Evolutionary conservation across 495 filamentous ascomycete species (phyloP).

Genomic region (Penicillium macrosclerotiorum): DNA sequence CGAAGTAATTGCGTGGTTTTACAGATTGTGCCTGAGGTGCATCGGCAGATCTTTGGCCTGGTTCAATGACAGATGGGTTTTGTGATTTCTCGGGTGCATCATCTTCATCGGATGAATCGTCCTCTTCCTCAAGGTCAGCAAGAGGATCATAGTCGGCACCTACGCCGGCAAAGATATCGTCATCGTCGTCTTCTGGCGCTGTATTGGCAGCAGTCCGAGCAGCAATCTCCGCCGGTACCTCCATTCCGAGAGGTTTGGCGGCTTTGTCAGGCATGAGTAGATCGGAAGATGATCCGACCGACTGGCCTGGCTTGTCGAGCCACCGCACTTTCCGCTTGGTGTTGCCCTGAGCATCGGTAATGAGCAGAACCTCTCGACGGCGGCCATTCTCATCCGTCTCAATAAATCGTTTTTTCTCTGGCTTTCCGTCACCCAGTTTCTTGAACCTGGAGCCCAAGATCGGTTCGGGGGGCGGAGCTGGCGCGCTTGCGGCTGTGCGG

Average conservation of each 20-base stretch:
- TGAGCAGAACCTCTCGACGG: slow-evolving; percentile 80
- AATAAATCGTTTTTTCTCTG: slow-evolving; percentile 65
- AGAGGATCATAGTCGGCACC: slow-evolving; percentile 88
- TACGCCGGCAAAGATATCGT: slow-evolving; percentile 84
- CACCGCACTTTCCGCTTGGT: slow-evolving; percentile 76
- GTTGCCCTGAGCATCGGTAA: slow-evolving; percentile 81
- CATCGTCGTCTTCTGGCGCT: slow-evolving; percentile 48
- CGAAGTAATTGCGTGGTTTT: slow-evolving; percentile 44
- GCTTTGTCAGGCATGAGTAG: slow-evolving; percentile 65
- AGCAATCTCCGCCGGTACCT: slow-evolving; percentile 60
- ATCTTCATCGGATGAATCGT: slow-evolving; percentile 50
- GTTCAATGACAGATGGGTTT: slow-evolving; percentile 18
- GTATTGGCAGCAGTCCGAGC: slow-evolving; percentile 34
- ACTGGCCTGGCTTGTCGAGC: slow-evolving; percentile 43
- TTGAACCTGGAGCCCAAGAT: slow-evolving; percentile 75
- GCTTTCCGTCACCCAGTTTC: slow-evolving; percentile 62
- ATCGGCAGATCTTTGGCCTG: slow-evolving; percentile 2
- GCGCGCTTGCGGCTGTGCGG: slow-evolving; percentile 57
- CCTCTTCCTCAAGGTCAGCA: slow-evolving; percentile 61
- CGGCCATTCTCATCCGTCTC: slow-evolving; percentile 65
- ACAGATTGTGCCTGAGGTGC: slow-evolving; percentile 10
- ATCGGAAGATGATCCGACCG: slow-evolving; percentile 30
- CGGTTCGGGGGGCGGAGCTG: slow-evolving; percentile 50
- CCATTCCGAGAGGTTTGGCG: slow-evolving; percentile 71
- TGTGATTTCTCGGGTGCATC: slow-evolving; percentile 22